Evolutionary conservation across 306 rosid species (phyloP).

Genomic region (Cercis canadensis): DNA sequence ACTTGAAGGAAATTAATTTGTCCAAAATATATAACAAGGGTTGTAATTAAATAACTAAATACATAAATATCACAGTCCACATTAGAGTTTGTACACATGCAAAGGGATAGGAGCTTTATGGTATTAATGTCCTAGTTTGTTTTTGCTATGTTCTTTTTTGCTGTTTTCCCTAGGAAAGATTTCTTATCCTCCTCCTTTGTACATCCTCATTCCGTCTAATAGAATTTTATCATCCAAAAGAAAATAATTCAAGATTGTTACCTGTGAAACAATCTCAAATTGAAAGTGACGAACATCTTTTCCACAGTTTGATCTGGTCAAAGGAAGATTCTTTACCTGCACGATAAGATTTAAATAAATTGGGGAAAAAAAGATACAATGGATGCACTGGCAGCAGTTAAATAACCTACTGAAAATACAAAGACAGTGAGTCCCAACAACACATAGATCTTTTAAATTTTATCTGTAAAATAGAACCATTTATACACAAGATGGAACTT

Average conservation of each 20-base stretch:
- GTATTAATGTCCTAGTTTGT: no score
- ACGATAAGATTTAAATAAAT: constrained; percentile 38
- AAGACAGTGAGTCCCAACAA: no score
- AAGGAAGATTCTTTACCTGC: constrained; percentile 74
- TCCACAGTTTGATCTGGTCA: constrained; percentile 65
- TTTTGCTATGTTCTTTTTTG: no score
- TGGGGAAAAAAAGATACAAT: constrained; percentile 6
- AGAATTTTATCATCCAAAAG: not conserved
- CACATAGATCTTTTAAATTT: no score
- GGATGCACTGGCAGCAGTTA: not conserved
- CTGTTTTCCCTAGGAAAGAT: no score
- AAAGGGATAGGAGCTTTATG: no score
- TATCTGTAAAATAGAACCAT: not conserved
- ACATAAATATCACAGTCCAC: not conserved
- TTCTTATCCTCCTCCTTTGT: no score
- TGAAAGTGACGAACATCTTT: constrained; percentile 87
- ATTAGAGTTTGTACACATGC: not conserved
- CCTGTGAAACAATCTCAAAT: constrained; percentile 77
- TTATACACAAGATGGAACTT: not conserved
- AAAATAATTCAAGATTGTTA: constrained; percentile 48
- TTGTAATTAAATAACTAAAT: not conserved
- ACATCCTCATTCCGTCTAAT: no score
- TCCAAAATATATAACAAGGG: not conserved
- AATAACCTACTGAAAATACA: no score
- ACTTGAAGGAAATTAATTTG: constrained; percentile 1